These are phyloP conservation scores for Mycocentrospora acerina DNA, from an alignment of 2,329 filamentous ascomycete species.

Conservation along the genomic window DNA sequence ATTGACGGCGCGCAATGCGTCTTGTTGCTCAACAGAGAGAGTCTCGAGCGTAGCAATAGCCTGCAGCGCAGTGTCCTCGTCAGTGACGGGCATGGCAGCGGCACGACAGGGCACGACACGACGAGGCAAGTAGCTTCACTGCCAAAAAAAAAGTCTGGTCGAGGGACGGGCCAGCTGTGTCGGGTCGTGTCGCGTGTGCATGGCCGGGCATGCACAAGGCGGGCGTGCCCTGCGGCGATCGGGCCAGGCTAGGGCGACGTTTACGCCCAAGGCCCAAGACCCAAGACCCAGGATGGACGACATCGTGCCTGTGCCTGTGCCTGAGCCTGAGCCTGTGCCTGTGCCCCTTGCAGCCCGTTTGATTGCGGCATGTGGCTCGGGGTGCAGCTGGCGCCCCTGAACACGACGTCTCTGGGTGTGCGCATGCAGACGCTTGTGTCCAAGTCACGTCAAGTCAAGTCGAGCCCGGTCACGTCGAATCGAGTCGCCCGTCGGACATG, in stretches of 20 bases:
- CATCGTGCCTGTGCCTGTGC: too few relatives aligned
- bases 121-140: conserved; percentile 2
- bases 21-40: conserved; percentile 37
- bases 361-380: too few relatives aligned
- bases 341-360: conserved; percentile 28
- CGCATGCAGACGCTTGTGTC: too few relatives aligned
- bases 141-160: conserved; percentile 2
- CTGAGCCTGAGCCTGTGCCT: too few relatives aligned
- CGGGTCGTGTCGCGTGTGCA: too few relatives aligned
- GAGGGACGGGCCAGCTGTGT: neutral
- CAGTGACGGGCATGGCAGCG: conserved; percentile 42
- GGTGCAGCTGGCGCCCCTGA: too few relatives aligned
- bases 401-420: neutral
- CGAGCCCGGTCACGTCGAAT: too few relatives aligned
- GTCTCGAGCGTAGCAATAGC: conserved; percentile 41
- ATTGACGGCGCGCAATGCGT: conserved; percentile 38
- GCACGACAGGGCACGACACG: too few relatives aligned
- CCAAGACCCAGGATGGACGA: too few relatives aligned
- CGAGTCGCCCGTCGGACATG: too few relatives aligned
- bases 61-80: conserved; percentile 44
- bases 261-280: conserved; percentile 18
- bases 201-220: conserved; percentile 3
- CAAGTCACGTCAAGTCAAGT: too few relatives aligned
- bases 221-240: conserved; percentile 9
- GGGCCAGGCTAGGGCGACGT: conserved; percentile 9